Base-by-base conservation (phyloP, 176 grass and related monocot genomes). In the Ensete ventricosum region DNA sequence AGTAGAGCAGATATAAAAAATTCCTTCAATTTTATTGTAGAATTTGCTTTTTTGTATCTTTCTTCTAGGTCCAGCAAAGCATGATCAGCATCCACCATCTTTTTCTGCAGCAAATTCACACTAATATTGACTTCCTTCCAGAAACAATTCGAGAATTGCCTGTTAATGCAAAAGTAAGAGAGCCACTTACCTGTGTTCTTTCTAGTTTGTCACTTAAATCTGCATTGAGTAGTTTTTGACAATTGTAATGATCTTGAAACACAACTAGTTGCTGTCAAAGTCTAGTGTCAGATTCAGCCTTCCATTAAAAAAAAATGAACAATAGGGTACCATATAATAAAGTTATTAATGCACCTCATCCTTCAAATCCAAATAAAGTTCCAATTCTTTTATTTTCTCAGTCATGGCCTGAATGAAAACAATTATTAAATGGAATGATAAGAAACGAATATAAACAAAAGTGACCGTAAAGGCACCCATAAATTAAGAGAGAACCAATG, bases 11-110 rank as follows among this genome's bases (percentile, higher is more conserved):
- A 73, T 80, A 96, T 85, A 65, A 96, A 55, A 87, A 85, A 89
- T 77, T 96, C 88, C 67, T 96, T 96, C 66, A 89, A 88, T 62
- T 89, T 87, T 62, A 96, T 91, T 77, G 82, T 85, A 53, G 65
- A 69, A 22, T 81, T 88, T 83, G 86, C 92, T 65, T 89, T 79
- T 20, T 53, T 76, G 73, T 87, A 83, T 79, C 55, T 91, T 59
- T 89, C 84, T 85, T 91, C 82, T 82, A 87, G 71, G 14, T 83
- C 80, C 49, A 55, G 74, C 54, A 91, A 84, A 49, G 86, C 50
- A 64, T 57, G 77, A 53, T 89, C 82, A 55, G 86, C 87, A 70
- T 87, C 80, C 58, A 91, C 82, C 73, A 96, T 73, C 62, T 83
- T 87, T 87, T 80, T 85, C 92, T 91, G 76, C 23, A 87, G 79